Conservation (phyloP, 1,139 yeast genomes). For the Scheffersomyces cryptocercus region DNA sequence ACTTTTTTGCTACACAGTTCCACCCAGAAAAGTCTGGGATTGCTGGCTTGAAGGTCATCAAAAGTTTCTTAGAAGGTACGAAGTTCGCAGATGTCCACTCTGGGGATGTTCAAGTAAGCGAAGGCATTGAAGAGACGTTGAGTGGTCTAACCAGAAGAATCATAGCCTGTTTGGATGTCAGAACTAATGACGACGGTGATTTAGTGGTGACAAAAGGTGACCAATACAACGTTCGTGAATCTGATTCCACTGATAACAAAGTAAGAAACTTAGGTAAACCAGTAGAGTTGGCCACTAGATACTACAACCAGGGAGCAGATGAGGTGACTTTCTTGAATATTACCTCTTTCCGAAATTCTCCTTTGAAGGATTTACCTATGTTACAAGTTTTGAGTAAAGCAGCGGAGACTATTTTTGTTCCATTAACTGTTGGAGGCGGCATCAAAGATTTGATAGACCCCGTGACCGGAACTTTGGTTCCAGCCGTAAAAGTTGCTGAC, state of each 20-base stretch:
- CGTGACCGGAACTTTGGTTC: constrained; percentile 62
- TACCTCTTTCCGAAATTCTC: constrained; percentile 93
- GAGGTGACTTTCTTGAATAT: constrained; percentile 93
- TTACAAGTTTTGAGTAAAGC: constrained; percentile 79
- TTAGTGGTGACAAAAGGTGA: constrained; percentile 97
- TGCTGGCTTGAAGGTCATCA: constrained; percentile 79
- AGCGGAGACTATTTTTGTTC: constrained; percentile 90
- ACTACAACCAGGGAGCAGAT: constrained; percentile 93
- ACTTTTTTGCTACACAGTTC: constrained; percentile 91
- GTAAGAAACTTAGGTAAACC: constrained; percentile 96
- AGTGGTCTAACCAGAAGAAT: constrained; percentile 85
- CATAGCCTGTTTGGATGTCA: constrained; percentile 95
- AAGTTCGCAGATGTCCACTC: constrained; percentile 24
- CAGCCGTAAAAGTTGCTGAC: constrained; percentile 89
- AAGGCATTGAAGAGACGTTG: constrained; percentile 46
- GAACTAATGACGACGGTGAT: constrained; percentile 91
- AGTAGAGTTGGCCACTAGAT: constrained; percentile 85
- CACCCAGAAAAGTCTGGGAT: constrained; percentile 96
- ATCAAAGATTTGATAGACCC: constrained; percentile 88
- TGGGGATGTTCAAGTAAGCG: constrained; percentile 17
- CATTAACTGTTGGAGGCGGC: constrained; percentile 97
- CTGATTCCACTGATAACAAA: constrained; percentile 27
- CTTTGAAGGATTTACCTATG: constrained; percentile 92
- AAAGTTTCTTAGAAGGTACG: constrained; percentile 63
- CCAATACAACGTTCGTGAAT: constrained; percentile 93